phyloP scores from a whole-genome alignment of 2,329 filamentous ascomycete species.

The Colletotrichum sp. region DNA sequence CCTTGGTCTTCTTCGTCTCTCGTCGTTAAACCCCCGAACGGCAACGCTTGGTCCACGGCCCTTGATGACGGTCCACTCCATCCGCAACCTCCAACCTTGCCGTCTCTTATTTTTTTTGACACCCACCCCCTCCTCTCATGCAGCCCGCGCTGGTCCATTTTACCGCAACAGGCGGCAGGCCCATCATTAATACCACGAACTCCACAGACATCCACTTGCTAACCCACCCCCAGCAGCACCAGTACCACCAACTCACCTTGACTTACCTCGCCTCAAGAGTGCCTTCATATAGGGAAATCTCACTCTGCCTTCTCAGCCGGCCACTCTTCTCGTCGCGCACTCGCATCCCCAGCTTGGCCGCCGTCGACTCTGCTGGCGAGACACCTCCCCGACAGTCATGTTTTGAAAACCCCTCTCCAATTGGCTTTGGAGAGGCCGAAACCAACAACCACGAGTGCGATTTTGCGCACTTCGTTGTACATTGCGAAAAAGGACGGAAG shows the following conservation, averaged over 20 bases:
- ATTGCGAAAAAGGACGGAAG: background rate
- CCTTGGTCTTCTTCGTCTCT: background rate
- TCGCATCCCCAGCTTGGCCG: constrained; percentile 11
- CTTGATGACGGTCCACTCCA: constrained; percentile 13
- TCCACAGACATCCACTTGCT: constrained; percentile 23
- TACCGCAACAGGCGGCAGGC: constrained; percentile 37
- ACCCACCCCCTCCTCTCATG: constrained; percentile 13
- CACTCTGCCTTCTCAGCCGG: constrained; percentile 1
- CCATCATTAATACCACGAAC: constrained; percentile 25
- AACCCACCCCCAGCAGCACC: constrained; percentile 23
- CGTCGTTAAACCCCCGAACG: constrained; percentile 9
- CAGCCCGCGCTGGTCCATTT: constrained; percentile 31
- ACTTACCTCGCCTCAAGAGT: constrained; percentile 6
- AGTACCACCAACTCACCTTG: constrained; percentile 1
- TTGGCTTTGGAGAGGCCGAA: constrained; percentile 34
- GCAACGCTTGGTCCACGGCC: constrained; percentile 8
- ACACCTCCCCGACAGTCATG: constrained; percentile 30
- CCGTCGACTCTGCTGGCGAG: constrained; percentile 12
- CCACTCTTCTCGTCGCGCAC: background rate
- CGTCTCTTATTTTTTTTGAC: constrained; percentile 9
- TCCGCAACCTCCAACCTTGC: constrained; percentile 21
- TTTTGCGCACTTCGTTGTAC: background rate
- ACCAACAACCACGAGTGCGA: constrained; percentile 1
- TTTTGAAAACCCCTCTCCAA: constrained; percentile 33
- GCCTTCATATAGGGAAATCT: background rate